Base-by-base conservation (phyloP, 129 eudicot genomes). In the Chrysanthemum seticuspe region DNA sequence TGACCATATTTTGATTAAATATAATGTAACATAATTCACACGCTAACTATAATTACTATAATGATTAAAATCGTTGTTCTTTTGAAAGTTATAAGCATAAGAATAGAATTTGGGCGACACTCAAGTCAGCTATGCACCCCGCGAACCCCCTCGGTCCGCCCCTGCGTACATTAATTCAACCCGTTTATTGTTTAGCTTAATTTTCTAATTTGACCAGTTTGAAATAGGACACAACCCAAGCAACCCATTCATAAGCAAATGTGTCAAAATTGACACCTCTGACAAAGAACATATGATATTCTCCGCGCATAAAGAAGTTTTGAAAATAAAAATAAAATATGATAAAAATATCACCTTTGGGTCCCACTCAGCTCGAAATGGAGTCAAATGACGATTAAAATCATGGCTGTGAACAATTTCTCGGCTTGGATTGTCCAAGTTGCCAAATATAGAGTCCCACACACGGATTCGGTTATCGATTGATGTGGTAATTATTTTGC, bases 331-430 rank as follows among this genome's bases (percentile, higher is more conserved):
- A 10, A 55, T 11, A 40, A 10, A 34, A 57, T 62, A 13, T 5
- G 3, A 67, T 31, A 31, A 31, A 40, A 72, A 48, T 53, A 18
- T 65, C 75, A 90, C 99, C 99, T 94, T 94, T n/a, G 99, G 96
- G 74, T 94, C 99, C 99, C 99, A 94, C 76, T 94, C 99, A n/a
- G 99, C 99, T 72, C 94, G 86, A 48, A 94, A 94, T 10, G 97
- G 87, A 62, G 99, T 94, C 78, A 94, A 70, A 78, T 94, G 94
- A 49, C 99, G 79, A 76, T 90, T 94, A 65, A 94, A 94, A 87
- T 94, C 99, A 77, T 94, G 99, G 54, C 99, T 94, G 71, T 90
- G 99, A 18, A 94, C 99, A 66, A 94, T 94, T 83, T 94, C 99
- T 67, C 99, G 87, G 74, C 99, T 94, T 61, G 99, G 99, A 45